Conservation (phyloP, 1,284 basidiomycete species). For the Ceratobasidium sp. region DNA sequence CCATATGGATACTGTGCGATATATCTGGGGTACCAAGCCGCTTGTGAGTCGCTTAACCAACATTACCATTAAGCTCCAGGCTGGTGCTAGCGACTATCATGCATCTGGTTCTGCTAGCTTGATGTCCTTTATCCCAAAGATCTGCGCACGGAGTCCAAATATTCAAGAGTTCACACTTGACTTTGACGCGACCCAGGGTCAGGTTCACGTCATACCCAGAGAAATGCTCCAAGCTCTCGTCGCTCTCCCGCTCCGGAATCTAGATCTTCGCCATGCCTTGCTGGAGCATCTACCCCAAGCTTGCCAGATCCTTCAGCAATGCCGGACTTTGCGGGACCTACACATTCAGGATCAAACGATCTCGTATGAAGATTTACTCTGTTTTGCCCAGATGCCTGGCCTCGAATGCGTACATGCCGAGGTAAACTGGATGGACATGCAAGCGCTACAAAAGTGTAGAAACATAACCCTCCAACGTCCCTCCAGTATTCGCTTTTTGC, state of each 20-base stretch:
- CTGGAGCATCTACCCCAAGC: neutral
- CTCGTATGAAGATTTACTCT: neutral
- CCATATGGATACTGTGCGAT: no score
- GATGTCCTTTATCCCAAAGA: no score
- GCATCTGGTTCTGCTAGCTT: neutral
- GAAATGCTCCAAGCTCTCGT: no score
- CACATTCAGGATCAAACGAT: conserved; percentile 6
- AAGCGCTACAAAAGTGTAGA: neutral
- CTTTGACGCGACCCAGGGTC: no score
- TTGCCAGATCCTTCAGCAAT: neutral
- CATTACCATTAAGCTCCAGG: no score
- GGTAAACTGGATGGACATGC: neutral
- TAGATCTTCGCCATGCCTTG: neutral
- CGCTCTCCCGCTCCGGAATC: neutral
- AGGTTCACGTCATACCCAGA: no score
- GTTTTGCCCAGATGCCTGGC: neutral
- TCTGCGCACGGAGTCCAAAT: no score
- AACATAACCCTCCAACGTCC: neutral
- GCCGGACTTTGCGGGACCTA: neutral
- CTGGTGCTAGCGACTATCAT: neutral
- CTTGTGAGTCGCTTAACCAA: no score
- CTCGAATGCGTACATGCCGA: neutral
- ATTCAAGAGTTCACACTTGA: no score
- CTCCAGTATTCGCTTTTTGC: neutral
- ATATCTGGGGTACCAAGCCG: no score